Evolutionary conservation across 192 early-diverging fungal genomes (phyloP).

Genomic region (Endogone sp.): DNA sequence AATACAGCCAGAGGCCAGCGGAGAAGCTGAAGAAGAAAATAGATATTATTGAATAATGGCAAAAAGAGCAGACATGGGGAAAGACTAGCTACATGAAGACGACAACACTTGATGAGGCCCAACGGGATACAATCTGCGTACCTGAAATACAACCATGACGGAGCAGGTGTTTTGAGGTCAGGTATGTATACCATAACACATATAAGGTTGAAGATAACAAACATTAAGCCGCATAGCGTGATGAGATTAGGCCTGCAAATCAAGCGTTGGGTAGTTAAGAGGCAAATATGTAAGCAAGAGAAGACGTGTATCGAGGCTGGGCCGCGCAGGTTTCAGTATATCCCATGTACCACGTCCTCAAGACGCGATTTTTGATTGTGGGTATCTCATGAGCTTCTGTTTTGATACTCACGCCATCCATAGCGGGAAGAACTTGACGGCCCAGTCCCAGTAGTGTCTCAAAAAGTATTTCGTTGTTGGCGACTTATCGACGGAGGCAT

Average conservation of each 20-base stretch:
- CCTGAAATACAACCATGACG: conserved; percentile 68
- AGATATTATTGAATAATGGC: conserved; percentile 3
- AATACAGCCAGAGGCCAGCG: conserved; percentile 80
- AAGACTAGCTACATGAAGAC: neutral
- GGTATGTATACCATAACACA: conserved; percentile 65
- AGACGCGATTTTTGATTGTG: neutral
- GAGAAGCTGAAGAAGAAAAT: conserved; percentile 54
- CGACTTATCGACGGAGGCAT: conserved; percentile 79
- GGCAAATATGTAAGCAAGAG: neutral
- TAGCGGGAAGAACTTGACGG: conserved; percentile 80
- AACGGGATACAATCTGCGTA: conserved; percentile 26
- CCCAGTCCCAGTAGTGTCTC: conserved; percentile 87
- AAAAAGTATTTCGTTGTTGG: conserved; percentile 78
- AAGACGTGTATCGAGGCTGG: no score
- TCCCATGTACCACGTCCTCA: no score
- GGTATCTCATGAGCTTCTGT: no score
- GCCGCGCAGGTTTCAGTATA: neutral
- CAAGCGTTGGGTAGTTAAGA: neutral
- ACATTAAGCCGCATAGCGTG: conserved; percentile 74
- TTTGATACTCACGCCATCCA: conserved; percentile 85
- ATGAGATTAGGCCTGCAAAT: conserved; percentile 68
- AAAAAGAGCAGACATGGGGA: neutral
- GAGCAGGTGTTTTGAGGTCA: conserved; percentile 58
- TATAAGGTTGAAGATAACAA: conserved; percentile 72
- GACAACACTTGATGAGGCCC: conserved; percentile 4